Evolutionary conservation across 192 early-diverging fungal genomes (phyloP).

Genomic region (Coemansia sp.): DNA sequence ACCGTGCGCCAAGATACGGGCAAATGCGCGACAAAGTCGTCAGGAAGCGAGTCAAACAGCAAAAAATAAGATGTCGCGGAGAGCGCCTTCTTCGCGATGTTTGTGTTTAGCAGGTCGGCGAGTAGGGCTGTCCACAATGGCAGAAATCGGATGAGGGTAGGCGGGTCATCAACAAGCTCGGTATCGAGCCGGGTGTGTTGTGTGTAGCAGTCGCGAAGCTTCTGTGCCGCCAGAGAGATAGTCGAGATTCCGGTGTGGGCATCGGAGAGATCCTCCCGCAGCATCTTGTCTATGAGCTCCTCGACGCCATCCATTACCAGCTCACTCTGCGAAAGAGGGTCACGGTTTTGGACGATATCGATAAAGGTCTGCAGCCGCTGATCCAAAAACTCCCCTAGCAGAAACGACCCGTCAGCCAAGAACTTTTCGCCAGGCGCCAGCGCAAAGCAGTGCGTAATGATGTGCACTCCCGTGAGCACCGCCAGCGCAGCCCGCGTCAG

Average conservation of each 20-base stretch:
- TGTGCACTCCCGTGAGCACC: constrained; percentile 31
- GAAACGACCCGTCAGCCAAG: constrained; percentile 11
- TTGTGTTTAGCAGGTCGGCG: constrained; percentile 28
- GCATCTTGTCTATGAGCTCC: constrained; percentile 38
- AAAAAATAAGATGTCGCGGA: constrained; percentile 38
- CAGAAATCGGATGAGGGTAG: constrained; percentile 28
- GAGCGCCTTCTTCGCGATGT: constrained; percentile 29
- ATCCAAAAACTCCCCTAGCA: constrained; percentile 32
- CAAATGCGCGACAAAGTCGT: constrained; percentile 6
- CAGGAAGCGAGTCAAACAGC: constrained; percentile 38
- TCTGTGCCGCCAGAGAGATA: constrained; percentile 22
- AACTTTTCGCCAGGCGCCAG: constrained; percentile 23
- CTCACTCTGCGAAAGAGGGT: constrained; percentile 28
- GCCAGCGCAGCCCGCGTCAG: constrained; percentile 15
- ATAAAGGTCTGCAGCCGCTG: constrained; percentile 15
- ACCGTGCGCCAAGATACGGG: constrained; percentile 14
- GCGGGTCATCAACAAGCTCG: not conserved
- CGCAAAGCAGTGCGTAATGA: constrained; percentile 41
- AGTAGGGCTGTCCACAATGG: constrained; percentile 30
- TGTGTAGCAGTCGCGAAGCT: constrained; percentile 2
- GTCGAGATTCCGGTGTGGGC: constrained; percentile 17
- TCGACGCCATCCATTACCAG: constrained; percentile 30
- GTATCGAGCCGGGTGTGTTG: not conserved
- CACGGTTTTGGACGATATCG: constrained; percentile 29
- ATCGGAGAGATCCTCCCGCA: constrained; percentile 28